Evolutionary conservation across 2,329 filamentous ascomycete species (phyloP).

Genomic region (Neofusicoccum ribis): DNA sequence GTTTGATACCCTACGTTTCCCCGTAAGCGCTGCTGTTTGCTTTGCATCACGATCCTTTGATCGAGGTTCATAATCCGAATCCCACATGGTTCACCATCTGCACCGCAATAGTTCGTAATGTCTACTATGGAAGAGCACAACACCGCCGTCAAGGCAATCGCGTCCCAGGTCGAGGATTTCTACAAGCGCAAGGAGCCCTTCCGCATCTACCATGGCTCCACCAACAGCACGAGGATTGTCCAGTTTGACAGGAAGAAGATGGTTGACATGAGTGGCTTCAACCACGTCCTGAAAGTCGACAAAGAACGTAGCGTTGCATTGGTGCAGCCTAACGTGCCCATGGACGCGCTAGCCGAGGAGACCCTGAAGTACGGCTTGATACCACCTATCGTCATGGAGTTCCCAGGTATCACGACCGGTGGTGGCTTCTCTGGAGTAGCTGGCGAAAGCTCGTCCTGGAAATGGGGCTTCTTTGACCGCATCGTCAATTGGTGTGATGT

Average conservation of each 20-base stretch:
- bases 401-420: slow-evolving; percentile 68
- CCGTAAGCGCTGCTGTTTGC: not conserved
- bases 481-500: slow-evolving; percentile 65
- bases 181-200: slow-evolving; percentile 49
- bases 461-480: slow-evolving; percentile 65
- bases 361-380: slow-evolving; percentile 58
- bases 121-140: slow-evolving; percentile 35
- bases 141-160: slow-evolving; percentile 39
- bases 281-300: slow-evolving; percentile 49
- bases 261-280: slow-evolving; percentile 52
- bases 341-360: slow-evolving; percentile 63
- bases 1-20: not conserved
- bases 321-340: slow-evolving; percentile 69
- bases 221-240: slow-evolving; percentile 53
- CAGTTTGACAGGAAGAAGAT: slow-evolving; percentile 42
- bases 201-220: slow-evolving; percentile 59
- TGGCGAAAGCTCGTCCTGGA: slow-evolving; percentile 67
- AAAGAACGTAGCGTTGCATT: slow-evolving; percentile 45
- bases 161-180: slow-evolving; percentile 46
- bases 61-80: no score
- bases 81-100: no score
- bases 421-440: slow-evolving; percentile 67
- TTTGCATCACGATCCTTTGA: no score
- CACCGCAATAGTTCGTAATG: not conserved
- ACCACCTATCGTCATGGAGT: slow-evolving; percentile 69